These are phyloP conservation scores for Stachybotrys echinatus DNA, from an alignment of 2,329 filamentous ascomycete species.

Conservation along the genomic window DNA sequence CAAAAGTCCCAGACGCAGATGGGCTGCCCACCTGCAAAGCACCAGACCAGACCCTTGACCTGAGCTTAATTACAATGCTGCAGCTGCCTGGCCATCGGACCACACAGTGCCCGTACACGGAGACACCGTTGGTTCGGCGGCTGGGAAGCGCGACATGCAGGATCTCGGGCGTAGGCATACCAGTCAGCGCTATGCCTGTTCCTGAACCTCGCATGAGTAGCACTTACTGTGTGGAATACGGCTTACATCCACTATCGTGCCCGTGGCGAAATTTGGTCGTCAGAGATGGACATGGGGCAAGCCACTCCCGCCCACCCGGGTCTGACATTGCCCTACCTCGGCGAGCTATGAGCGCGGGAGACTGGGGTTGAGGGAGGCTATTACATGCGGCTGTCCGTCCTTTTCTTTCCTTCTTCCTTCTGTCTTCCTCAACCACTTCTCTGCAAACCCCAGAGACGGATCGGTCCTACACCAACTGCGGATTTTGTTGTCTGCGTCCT, in stretches of 20 bases:
- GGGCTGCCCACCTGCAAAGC: neutral
- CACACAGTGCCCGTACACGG: no score
- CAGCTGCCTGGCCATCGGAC: no score
- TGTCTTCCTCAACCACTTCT: neutral
- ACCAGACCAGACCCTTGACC: no score
- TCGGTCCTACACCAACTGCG: neutral
- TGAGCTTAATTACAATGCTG: no score
- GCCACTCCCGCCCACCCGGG: neutral
- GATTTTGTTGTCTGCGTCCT: conserved; percentile 11
- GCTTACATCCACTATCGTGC: neutral
- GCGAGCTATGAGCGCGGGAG: neutral
- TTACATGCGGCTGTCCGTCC: neutral
- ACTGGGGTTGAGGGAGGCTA: neutral
- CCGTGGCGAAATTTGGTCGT: neutral
- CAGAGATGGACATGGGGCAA: neutral
- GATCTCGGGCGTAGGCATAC: no score
- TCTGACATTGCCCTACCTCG: neutral
- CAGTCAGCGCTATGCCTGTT: neutral
- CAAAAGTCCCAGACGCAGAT: neutral
- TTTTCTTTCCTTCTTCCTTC: neutral
- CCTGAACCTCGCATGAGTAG: neutral
- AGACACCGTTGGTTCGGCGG: no score
- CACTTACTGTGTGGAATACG: neutral
- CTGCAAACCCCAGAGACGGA: neutral
- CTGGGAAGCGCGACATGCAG: no score